Evolutionary conservation across 1,139 yeast species (phyloP), one percentile per base, ranked within the genome.

Genomic region (Pneumocystis sp.): DNA sequence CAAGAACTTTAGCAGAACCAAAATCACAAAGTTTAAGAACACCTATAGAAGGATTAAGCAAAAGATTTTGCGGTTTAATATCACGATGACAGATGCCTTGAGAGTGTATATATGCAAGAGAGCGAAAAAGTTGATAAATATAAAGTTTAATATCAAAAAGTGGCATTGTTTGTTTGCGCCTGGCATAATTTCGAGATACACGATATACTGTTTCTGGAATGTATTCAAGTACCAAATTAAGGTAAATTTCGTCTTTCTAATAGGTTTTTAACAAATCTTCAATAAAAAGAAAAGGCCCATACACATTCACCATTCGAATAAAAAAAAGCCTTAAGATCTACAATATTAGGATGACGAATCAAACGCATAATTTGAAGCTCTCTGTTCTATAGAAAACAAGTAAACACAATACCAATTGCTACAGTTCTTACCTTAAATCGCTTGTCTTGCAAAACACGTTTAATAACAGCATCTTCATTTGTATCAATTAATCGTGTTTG

Each of bases 41-140:
- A 17, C 96, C 95, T 25, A 66, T 42, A 63, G 83, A 81, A 35
- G 97, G 96, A 75, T 93, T 93, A 69, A 93, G 87, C 72, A 93
- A 80, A 68, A 93, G 80, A 76, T 93, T 93, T 74, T 95, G 97
- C 2, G 98, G 98, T 75, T 93, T 93, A 72, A 93, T 93, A 77
- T 93, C 98, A 74, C 98, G 85, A 76, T 93, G 98, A 76, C 98
- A 93, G 70, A 95, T 93, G 37, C 96, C 95, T 71, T 83, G 83
- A 15, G 89, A 82, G 75, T 95, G 99, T 71, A 95, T 85, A 76
- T 90, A 93, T 71, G 93, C 93, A 70, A 93, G 81, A 1, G 97
- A 93, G 71, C 96, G 82, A 74, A 93, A 84, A 78, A 93, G 81
- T 76, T 93, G 98, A 77, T 87, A 93, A 67, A 96, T 88, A 77